Conservation (phyloP, 2,329 filamentous ascomycete genomes). For the Albophoma yamanashiensis region DNA sequence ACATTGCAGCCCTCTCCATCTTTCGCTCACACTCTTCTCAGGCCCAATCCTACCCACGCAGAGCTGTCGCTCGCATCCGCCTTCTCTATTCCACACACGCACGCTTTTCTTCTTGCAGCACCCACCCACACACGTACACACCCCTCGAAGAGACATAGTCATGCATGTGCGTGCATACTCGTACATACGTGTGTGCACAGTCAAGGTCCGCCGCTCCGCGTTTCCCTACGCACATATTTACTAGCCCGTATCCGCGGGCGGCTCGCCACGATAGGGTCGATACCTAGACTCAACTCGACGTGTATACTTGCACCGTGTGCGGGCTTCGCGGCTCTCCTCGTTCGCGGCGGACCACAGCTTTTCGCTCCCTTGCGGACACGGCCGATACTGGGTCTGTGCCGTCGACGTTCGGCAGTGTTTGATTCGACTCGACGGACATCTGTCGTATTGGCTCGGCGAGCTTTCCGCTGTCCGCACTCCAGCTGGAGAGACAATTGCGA, state of each 20-base stretch:
- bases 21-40: slow-evolving; percentile 2
- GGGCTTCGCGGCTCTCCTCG: not conserved
- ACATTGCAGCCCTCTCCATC: not conserved
- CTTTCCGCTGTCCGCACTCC: not conserved
- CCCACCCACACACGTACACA: not conserved
- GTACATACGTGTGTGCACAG: slow-evolving; percentile 2
- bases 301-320: not conserved
- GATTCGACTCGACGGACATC: not conserved
- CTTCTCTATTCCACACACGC: not conserved
- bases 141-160: not conserved
- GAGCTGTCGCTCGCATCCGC: not conserved
- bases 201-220: slow-evolving; percentile 1
- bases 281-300: not conserved
- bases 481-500: not conserved
- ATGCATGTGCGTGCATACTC: slow-evolving; percentile 2
- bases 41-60: slow-evolving; percentile 8
- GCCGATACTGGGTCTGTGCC: not conserved
- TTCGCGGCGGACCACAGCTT: not conserved
- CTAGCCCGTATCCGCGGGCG: slow-evolving; percentile 1
- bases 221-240: slow-evolving; percentile 2
- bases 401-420: not conserved
- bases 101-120: not conserved
- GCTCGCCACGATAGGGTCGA: not conserved
- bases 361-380: not conserved
- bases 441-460: not conserved